A percentile compares a stretch with the other conserved stretches of the same genome.
phyloP scores from a whole-genome alignment of 208 protist genomes.

The Acanthamoeba castellanii region DNA sequence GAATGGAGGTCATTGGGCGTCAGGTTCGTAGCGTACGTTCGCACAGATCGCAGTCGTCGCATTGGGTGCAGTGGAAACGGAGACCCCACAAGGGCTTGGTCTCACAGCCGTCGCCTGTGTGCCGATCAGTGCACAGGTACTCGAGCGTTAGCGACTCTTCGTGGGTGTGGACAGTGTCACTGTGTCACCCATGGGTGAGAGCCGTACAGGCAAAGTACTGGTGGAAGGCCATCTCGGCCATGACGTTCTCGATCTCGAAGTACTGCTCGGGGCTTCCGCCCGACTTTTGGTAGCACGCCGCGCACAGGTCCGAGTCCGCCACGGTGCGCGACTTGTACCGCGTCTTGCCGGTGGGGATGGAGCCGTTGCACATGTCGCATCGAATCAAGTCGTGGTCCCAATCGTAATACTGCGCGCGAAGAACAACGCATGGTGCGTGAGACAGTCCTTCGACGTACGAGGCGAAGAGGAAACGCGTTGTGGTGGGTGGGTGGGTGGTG shows the following conservation, averaged over 20 bases:
- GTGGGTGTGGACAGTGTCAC: neutral
- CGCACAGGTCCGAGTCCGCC: constrained; percentile 51
- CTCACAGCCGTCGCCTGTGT: constrained; percentile 76
- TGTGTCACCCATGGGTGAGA: neutral
- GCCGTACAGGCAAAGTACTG: constrained; percentile 79
- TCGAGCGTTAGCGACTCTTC: neutral
- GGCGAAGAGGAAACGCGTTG: neutral
- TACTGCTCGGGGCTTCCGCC: constrained; percentile 58
- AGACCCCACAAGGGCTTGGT: constrained; percentile 82
- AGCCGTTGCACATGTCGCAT: constrained; percentile 65
- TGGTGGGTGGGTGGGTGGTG: too few relatives aligned
- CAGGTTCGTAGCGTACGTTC: constrained; percentile 33
- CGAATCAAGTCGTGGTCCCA: constrained; percentile 50
- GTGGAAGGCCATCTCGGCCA: constrained; percentile 79
- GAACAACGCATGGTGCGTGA: too few relatives aligned
- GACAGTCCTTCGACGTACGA: neutral
- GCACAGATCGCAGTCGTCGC: constrained; percentile 83
- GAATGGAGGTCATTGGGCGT: neutral
- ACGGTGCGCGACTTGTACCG: constrained; percentile 72
- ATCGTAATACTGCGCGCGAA: constrained; percentile 36
- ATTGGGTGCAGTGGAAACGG: constrained; percentile 80
- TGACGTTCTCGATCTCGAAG: constrained; percentile 76
- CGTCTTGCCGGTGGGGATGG: constrained; percentile 63
- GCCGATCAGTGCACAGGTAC: too few relatives aligned
- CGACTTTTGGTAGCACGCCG: constrained; percentile 58